These are phyloP conservation scores for Calocybe gangraenosa DNA, from an alignment of 768 basidiomycete genomes.

Conservation along the genomic window DNA sequence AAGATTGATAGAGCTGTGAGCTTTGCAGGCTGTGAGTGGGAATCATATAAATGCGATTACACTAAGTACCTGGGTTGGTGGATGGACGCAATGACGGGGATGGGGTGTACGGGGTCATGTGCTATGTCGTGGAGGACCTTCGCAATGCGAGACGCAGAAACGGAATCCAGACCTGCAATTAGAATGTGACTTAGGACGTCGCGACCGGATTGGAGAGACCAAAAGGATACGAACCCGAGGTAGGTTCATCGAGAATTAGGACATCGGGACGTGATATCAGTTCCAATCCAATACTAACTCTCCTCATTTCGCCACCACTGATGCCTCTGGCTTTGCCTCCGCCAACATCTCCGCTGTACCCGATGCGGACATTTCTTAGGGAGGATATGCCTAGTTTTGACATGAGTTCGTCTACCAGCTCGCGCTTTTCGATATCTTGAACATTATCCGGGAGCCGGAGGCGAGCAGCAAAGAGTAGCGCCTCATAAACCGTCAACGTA, in stretches of 20 bases:
- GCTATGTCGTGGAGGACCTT: slow-evolving; percentile 74
- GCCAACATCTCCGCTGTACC: slow-evolving; percentile 46
- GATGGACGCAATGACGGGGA: slow-evolving; percentile 81
- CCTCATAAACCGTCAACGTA: slow-evolving; percentile 76
- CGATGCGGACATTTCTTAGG: slow-evolving; percentile 70
- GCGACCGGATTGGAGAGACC: background rate
- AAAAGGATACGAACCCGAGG: slow-evolving; percentile 38
- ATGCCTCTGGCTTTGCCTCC: slow-evolving; percentile 77
- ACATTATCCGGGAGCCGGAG: slow-evolving; percentile 78
- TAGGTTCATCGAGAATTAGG: slow-evolving; percentile 85
- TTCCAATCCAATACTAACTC: slow-evolving; percentile 89
- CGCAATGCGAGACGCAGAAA: slow-evolving; percentile 80
- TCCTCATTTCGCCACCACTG: slow-evolving; percentile 86
- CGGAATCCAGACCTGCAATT: slow-evolving; percentile 72
- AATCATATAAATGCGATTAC: slow-evolving; percentile 3
- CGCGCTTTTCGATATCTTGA: slow-evolving; percentile 53
- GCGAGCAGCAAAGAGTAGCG: slow-evolving; percentile 80
- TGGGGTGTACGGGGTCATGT: slow-evolving; percentile 60
- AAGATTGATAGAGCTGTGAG: slow-evolving; percentile 81
- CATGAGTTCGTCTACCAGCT: slow-evolving; percentile 67
- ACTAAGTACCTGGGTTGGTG: slow-evolving; percentile 71
- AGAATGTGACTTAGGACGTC: background rate
- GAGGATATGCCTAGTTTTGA: slow-evolving; percentile 72
- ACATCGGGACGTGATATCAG: slow-evolving; percentile 83
- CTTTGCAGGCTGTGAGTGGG: slow-evolving; percentile 25